Conservation (phyloP, 179 eudicot species). For the Silene noctiflora region DNA sequence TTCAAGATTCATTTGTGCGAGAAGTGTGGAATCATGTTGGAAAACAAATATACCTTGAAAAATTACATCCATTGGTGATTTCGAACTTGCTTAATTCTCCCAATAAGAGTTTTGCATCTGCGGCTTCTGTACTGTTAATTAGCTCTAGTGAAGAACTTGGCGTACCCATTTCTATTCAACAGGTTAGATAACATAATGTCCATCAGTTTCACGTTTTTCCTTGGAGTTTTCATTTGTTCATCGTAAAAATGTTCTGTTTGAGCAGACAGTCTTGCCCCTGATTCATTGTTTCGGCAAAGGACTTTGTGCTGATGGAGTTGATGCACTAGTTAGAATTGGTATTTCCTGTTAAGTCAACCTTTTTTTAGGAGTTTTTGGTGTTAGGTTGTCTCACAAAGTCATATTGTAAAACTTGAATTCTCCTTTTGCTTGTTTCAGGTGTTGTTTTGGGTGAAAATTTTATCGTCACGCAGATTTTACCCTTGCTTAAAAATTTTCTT, state of each 20-base stretch:
- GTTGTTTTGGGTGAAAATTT: slow-evolving; percentile 74
- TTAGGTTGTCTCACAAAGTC: slow-evolving; percentile 6
- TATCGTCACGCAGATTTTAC: slow-evolving; percentile 62
- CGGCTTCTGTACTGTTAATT: slow-evolving; percentile 88
- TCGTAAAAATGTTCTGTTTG: slow-evolving; percentile 23
- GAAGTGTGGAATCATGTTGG: slow-evolving; percentile 81
- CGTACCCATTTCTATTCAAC: slow-evolving; percentile 75
- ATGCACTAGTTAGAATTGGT: slow-evolving; percentile 92
- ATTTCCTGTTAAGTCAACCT: slow-evolving; percentile 24
- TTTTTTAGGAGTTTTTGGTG: slow-evolving; percentile 11
- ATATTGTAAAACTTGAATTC: slow-evolving; percentile 16
- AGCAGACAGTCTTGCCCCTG: slow-evolving; percentile 89
- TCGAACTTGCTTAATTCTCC: slow-evolving; percentile 67
- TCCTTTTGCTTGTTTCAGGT: slow-evolving; percentile 46
- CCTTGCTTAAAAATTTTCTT: slow-evolving; percentile 61
- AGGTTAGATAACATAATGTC: slow-evolving; percentile 45
- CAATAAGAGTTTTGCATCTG: slow-evolving; percentile 69
- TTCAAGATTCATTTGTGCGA: slow-evolving; percentile 95
- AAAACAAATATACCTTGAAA: slow-evolving; percentile 71
- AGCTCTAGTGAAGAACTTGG: slow-evolving; percentile 98
- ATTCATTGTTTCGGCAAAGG: slow-evolving; percentile 88
- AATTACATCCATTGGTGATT: slow-evolving; percentile 71
- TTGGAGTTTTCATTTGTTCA: slow-evolving; percentile 7
- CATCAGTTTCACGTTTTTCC: background rate
- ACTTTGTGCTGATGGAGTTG: slow-evolving; percentile 75